Evolutionary conservation across 805 yeast species (phyloP).

Genomic region (Starmerella davenportii): DNA sequence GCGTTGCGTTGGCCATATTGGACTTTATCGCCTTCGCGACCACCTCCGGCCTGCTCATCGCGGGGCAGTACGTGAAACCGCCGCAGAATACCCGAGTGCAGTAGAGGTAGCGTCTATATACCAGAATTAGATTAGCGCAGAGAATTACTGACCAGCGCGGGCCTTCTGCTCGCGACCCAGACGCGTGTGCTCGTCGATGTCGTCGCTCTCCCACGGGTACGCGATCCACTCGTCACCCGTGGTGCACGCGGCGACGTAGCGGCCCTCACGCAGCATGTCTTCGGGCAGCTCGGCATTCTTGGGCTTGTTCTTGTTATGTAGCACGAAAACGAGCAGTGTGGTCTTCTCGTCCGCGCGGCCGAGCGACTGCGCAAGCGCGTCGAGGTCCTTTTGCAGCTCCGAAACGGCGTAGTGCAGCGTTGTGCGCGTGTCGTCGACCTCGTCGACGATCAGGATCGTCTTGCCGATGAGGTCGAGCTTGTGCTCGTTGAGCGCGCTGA

Average conservation of each 20-base stretch:
- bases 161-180: neutral
- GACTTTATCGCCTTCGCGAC: too few species aligned
- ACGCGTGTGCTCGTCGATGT: constrained; percentile 56
- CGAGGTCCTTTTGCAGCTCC: constrained; percentile 53
- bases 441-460: constrained; percentile 66
- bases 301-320: constrained; percentile 68
- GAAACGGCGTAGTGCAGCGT: constrained; percentile 69
- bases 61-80: too few species aligned
- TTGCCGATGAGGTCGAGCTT: constrained; percentile 66
- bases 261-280: constrained; percentile 42
- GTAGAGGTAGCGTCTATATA: too few species aligned
- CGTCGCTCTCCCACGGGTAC: constrained; percentile 78
- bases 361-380: constrained; percentile 38
- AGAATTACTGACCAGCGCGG: too few species aligned
- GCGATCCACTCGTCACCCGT: constrained; percentile 72
- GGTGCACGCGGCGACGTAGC: constrained; percentile 56
- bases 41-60: too few species aligned
- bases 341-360: constrained; percentile 46
- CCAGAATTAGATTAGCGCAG: too few species aligned
- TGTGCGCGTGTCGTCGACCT: constrained; percentile 84
- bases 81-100: too few species aligned
- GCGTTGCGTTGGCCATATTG: too few species aligned
- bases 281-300: constrained; percentile 58
- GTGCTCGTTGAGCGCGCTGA: constrained; percentile 49
- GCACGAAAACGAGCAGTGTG: constrained; percentile 55